These are phyloP conservation scores for Aspergillus sojae DNA, from an alignment of 2,329 filamentous ascomycete genomes.

Conservation along the genomic window DNA sequence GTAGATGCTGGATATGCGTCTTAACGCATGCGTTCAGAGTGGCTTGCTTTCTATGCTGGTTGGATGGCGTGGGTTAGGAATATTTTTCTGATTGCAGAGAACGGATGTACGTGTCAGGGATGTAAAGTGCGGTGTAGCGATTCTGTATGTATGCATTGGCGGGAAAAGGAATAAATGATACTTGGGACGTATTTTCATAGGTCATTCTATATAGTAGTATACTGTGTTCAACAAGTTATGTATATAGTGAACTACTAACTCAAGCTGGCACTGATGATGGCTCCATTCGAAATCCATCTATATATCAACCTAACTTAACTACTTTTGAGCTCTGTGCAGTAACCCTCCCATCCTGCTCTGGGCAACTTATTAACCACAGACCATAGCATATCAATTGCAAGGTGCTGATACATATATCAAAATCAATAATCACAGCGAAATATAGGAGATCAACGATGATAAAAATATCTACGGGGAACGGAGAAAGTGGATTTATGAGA, in stretches of 20 bases:
- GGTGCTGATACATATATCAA: too few relatives aligned
- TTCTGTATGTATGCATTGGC: not conserved
- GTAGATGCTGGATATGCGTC: not conserved
- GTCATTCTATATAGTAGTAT: too few relatives aligned
- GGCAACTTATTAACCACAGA: not conserved
- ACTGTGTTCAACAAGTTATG: too few relatives aligned
- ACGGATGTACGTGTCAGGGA: not conserved
- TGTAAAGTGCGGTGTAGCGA: not conserved
- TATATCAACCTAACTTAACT: too few relatives aligned
- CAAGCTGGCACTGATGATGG: too few relatives aligned
- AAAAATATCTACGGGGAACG: too few relatives aligned
- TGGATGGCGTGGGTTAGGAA: not conserved
- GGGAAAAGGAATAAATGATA: not conserved
- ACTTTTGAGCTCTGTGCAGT: not conserved
- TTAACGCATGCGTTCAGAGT: not conserved
- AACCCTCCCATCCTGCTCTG: not conserved
- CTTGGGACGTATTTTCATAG: too few relatives aligned
- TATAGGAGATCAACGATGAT: too few relatives aligned
- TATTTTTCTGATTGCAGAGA: not conserved
- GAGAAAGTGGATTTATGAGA: too few relatives aligned
- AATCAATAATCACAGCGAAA: too few relatives aligned
- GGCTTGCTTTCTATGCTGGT: not conserved
- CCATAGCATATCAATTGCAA: not conserved
- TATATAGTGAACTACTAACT: not conserved
- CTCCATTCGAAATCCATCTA: too few relatives aligned